phyloP scores from a whole-genome alignment of 805 yeast species.

The Kockiozyma suomiensis region DNA sequence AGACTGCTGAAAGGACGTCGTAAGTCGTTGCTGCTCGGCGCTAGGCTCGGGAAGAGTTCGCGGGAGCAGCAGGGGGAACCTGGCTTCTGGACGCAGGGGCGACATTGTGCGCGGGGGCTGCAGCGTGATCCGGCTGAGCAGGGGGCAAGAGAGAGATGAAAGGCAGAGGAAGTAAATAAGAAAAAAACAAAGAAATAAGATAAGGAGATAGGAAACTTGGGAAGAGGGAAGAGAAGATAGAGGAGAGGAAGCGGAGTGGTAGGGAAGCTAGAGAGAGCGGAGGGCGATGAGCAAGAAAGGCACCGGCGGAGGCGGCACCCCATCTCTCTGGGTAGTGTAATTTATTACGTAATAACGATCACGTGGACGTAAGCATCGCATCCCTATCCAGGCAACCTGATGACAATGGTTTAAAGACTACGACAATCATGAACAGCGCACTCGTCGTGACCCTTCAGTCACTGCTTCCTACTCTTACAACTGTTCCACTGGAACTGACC shows the following conservation, averaged over 20 bases:
- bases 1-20: neutral
- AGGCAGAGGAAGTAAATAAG: neutral
- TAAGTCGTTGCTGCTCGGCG: neutral
- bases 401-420: no score
- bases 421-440: conserved; percentile 19
- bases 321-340: no score
- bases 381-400: no score
- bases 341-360: no score
- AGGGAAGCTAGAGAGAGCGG: no score
- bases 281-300: no score
- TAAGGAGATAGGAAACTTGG: neutral
- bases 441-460: conserved; percentile 21
- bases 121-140: neutral
- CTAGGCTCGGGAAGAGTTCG: neutral
- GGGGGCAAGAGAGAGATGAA: neutral
- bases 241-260: neutral
- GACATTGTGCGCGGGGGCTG: neutral
- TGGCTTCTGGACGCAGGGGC: neutral
- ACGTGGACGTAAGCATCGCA: no score
- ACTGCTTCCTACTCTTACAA: conserved; percentile 21
- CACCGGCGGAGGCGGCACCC: no score
- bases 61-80: neutral
- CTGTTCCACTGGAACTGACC: conserved; percentile 21
- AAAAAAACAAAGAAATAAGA: neutral
- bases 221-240: neutral